Percentiles rank a stretch among this genome's conserved stretches.
These are phyloP conservation scores for Yarrowia sp. DNA, from an alignment of 805 yeast genomes.

Conservation along the genomic window DNA sequence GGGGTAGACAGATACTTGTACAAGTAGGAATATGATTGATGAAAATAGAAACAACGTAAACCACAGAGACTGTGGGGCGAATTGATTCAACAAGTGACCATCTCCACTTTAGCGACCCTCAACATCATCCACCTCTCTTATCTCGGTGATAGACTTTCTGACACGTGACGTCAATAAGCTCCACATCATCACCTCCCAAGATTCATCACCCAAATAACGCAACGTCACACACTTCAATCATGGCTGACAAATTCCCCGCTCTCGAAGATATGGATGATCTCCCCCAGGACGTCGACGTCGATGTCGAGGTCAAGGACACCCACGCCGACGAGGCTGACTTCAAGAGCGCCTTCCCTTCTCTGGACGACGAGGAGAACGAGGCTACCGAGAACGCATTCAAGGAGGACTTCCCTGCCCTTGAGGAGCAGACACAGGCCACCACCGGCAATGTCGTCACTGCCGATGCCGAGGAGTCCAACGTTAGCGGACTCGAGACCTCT, in stretches of 20 bases:
- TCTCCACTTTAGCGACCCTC: neutral
- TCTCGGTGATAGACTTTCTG: neutral
- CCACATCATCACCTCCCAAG: conserved; percentile 23
- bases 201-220: conserved; percentile 13
- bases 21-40: too few relatives aligned
- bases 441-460: neutral
- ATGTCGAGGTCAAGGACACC: conserved; percentile 28
- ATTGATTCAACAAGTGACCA: neutral
- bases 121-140: too few relatives aligned
- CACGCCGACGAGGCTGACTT: conserved; percentile 44
- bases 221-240: conserved; percentile 28
- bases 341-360: conserved; percentile 43
- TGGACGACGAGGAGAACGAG: conserved; percentile 45
- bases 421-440: conserved; percentile 18
- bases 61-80: neutral
- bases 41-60: neutral
- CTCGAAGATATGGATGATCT: conserved; percentile 39
- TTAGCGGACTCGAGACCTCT: conserved; percentile 29
- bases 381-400: conserved; percentile 33
- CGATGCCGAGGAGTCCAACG: conserved; percentile 30
- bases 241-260: conserved; percentile 41
- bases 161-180: conserved; percentile 22
- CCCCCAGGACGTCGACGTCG: conserved; percentile 32
- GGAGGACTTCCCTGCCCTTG: conserved; percentile 33
- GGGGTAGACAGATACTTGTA: too few relatives aligned